These are phyloP conservation scores for Pouteria glomerata DNA, from an alignment of 148 eudicot species.

Conservation along the genomic window DNA sequence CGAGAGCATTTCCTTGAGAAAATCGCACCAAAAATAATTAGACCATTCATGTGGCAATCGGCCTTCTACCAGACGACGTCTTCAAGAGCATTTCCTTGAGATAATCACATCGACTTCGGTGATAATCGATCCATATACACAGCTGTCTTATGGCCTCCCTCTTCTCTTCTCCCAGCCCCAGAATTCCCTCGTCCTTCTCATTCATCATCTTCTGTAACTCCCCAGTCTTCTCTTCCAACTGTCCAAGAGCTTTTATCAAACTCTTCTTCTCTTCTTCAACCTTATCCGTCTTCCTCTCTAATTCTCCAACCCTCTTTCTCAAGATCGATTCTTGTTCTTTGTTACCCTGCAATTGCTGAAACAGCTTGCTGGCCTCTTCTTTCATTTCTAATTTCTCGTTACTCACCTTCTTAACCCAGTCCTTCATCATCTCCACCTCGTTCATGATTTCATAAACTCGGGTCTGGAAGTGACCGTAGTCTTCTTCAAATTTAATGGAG, in stretches of 20 bases:
- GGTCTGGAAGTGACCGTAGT: slow-evolving; percentile 43
- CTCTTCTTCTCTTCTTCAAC: slow-evolving; percentile 32
- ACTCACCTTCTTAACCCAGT: slow-evolving; percentile 35
- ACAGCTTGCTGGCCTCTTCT: slow-evolving; percentile 31
- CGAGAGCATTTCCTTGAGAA: slow-evolving; percentile 35
- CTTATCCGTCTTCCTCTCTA: slow-evolving; percentile 26
- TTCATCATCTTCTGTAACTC: slow-evolving; percentile 25
- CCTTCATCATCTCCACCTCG: slow-evolving; percentile 49
- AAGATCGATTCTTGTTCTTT: slow-evolving; percentile 25
- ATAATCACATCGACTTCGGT: slow-evolving; percentile 43
- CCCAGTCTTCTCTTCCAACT: slow-evolving; percentile 41
- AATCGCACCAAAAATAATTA: not conserved
- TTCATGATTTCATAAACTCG: slow-evolving; percentile 34
- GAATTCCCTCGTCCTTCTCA: slow-evolving; percentile 26
- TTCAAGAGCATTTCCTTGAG: slow-evolving; percentile 40
- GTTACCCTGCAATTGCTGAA: slow-evolving; percentile 28
- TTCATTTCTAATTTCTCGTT: slow-evolving; percentile 34
- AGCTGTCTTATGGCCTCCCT: slow-evolving; percentile 70
- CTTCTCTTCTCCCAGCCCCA: slow-evolving; percentile 55
- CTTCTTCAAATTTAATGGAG: slow-evolving; percentile 56
- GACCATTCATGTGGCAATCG: slow-evolving; percentile 16
- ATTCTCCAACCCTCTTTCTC: slow-evolving; percentile 26
- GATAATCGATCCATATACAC: slow-evolving; percentile 57
- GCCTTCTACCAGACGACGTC: slow-evolving; percentile 28
- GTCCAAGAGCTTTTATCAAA: slow-evolving; percentile 17